A percentile compares a stretch with the other conserved stretches of the same genome.
Conservation (phyloP, 768 basidiomycete genomes). For the Suillus fuscotomentosus region DNA sequence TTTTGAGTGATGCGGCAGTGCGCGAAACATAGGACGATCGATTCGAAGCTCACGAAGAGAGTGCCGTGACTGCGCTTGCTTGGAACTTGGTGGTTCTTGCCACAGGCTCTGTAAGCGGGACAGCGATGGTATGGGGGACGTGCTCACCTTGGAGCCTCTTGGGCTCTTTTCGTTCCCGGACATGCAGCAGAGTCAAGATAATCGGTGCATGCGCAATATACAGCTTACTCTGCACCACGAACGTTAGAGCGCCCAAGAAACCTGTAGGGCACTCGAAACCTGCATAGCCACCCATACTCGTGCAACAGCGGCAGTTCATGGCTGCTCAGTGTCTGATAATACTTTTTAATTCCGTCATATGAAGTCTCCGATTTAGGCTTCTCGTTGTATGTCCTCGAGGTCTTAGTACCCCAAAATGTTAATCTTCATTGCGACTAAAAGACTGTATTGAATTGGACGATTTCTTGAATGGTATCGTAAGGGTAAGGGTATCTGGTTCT, state of each 20-base stretch:
- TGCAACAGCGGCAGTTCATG: neutral
- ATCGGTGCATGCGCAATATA: neutral
- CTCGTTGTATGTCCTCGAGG: neutral
- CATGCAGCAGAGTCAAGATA: neutral
- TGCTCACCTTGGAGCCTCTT: conserved; percentile 56
- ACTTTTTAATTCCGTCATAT: neutral
- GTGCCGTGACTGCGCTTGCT: conserved; percentile 59
- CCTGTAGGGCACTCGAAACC: neutral
- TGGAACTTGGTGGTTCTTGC: conserved; percentile 58
- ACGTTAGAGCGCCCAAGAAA: neutral
- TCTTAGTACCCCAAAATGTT: neutral
- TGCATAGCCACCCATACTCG: neutral
- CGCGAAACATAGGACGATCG: neutral
- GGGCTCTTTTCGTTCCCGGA: conserved; percentile 51
- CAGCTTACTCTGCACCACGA: neutral
- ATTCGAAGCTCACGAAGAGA: conserved; percentile 66
- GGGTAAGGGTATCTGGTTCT: conserved; percentile 1
- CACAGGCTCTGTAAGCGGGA: conserved; percentile 65
- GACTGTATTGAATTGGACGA: neutral
- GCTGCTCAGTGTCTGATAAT: neutral
- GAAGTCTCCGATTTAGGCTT: neutral
- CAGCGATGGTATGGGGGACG: conserved; percentile 63
- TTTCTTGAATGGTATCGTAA: neutral
- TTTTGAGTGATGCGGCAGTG: too few species aligned
- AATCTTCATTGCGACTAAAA: neutral